These are phyloP conservation scores for Erysiphe pulchra DNA, from an alignment of 2,329 filamentous ascomycete genomes.

Conservation along the genomic window DNA sequence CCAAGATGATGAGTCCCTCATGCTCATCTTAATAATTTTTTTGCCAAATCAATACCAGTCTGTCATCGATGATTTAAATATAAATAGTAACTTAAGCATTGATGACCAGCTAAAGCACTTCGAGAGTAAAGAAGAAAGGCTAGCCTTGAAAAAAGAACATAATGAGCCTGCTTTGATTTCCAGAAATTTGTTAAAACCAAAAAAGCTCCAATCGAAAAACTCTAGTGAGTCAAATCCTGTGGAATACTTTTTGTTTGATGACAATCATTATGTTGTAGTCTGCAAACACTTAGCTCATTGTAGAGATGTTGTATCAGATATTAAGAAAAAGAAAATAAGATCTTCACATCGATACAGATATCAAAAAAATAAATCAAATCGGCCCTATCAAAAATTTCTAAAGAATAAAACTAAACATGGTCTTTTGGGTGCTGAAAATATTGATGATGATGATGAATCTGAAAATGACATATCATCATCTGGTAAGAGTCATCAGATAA, in stretches of 20 bases:
- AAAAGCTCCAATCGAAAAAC: no score
- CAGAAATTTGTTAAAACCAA: no score
- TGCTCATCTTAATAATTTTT: not conserved
- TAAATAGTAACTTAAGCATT: not conserved
- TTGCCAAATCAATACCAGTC: not conserved
- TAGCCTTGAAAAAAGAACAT: not conserved
- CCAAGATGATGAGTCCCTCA: not conserved
- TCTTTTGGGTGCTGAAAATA: not conserved
- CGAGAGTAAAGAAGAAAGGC: not conserved
- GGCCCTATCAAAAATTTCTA: not conserved
- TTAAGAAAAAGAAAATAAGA: no score
- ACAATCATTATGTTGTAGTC: no score
- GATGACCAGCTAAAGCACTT: not conserved
- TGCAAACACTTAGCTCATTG: no score
- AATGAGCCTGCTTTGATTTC: no score
- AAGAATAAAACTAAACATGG: not conserved
- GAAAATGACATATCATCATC: not conserved
- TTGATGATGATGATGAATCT: not conserved
- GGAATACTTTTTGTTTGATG: no score
- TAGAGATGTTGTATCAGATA: no score
- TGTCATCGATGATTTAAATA: not conserved
- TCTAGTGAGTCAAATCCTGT: no score
- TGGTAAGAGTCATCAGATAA: not conserved
- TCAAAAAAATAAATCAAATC: no score
- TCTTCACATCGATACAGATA: no score